Evolutionary conservation across 257 asterid genomes (phyloP).

Genomic region (Solanum corneliomulleri): DNA sequence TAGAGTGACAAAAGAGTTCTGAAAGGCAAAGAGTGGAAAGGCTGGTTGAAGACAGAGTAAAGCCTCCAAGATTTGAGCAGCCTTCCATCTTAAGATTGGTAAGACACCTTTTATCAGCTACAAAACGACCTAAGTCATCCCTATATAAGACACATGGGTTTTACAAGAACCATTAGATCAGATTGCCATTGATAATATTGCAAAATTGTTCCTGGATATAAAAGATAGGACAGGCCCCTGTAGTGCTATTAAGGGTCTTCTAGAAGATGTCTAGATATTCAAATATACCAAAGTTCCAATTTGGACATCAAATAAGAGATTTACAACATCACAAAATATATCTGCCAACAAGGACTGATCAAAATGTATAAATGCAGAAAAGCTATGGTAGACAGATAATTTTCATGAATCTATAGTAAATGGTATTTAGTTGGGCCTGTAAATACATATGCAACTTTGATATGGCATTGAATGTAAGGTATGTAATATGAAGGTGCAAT

Average conservation of each 20-base stretch:
- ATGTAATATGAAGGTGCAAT: neutral
- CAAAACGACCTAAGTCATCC: slow-evolving; percentile 82
- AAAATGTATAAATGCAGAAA: neutral
- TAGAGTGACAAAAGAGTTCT: slow-evolving; percentile 71
- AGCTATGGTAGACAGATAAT: neutral
- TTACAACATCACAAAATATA: neutral
- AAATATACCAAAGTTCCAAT: neutral
- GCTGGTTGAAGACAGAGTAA: slow-evolving; percentile 56
- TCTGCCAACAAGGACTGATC: neutral
- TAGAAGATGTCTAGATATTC: neutral
- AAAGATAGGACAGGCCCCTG: neutral
- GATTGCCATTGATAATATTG: neutral
- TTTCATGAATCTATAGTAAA: neutral
- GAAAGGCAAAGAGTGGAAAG: slow-evolving; percentile 77
- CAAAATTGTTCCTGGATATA: neutral
- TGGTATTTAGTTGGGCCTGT: neutral
- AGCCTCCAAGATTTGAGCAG: slow-evolving; percentile 68
- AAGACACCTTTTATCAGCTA: slow-evolving; percentile 65
- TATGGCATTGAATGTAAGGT: neutral
- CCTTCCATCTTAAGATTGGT: slow-evolving; percentile 94
- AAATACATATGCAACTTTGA: neutral
- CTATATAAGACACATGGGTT: slow-evolving; percentile 24
- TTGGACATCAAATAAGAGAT: neutral
- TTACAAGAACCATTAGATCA: neutral
- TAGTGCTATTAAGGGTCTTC: neutral